These are phyloP conservation scores for Cercis canadensis DNA, from an alignment of 306 rosid species.

Conservation along the genomic window DNA sequence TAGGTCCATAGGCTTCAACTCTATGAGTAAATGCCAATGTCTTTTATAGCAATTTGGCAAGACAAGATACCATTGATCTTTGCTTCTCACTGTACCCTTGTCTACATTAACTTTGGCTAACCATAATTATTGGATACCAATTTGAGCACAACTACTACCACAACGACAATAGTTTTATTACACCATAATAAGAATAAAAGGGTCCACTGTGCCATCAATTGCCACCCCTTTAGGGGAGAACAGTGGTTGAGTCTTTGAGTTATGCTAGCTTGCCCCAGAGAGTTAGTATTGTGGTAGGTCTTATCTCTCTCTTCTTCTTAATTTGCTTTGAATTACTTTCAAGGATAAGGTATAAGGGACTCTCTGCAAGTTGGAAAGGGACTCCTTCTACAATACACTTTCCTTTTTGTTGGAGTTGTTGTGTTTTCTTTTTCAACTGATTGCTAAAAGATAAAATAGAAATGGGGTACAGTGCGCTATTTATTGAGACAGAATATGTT, in stretches of 20 bases:
- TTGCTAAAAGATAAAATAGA: slow-evolving; percentile 41
- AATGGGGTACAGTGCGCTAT: slow-evolving; percentile 23
- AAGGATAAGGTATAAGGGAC: not conserved
- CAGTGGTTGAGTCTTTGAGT: too few relatives aligned
- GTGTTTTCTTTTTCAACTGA: slow-evolving; percentile 32
- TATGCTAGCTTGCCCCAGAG: too few relatives aligned
- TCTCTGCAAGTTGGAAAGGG: slow-evolving; percentile 9
- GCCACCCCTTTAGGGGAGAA: slow-evolving; percentile 16
- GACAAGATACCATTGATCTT: slow-evolving; percentile 24
- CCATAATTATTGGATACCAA: slow-evolving; percentile 5
- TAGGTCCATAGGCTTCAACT: slow-evolving; percentile 15
- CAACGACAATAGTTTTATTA: not conserved
- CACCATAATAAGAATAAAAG: slow-evolving; percentile 7
- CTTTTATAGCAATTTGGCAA: slow-evolving; percentile 36
- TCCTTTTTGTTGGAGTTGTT: slow-evolving; percentile 24
- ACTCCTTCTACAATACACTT: slow-evolving; percentile 31
- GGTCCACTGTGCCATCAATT: slow-evolving; percentile 32
- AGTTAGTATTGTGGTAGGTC: slow-evolving; percentile 8
- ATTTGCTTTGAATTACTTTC: slow-evolving; percentile 17
- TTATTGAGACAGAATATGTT: not conserved
- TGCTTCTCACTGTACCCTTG: slow-evolving; percentile 4
- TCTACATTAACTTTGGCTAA: not conserved
- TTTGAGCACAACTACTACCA: not conserved
- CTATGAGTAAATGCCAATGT: slow-evolving; percentile 19
- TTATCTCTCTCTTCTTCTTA: not conserved